Evolutionary conservation across 2,329 filamentous ascomycete genomes (phyloP).

Genomic region (Diaporthe longicolla): DNA sequence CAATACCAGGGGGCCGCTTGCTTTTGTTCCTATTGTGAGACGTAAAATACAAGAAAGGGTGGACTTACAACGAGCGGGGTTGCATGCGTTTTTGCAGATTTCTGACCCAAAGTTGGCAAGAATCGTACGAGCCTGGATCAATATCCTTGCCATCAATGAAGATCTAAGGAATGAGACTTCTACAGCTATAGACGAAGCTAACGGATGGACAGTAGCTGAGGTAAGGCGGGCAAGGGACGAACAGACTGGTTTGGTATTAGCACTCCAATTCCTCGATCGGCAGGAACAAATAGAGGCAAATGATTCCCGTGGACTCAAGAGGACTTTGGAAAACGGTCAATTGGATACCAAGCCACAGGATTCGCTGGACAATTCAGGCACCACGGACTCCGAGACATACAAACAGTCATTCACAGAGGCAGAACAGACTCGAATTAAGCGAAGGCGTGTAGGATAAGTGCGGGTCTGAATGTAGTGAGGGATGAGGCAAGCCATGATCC

Average conservation of each 20-base stretch:
- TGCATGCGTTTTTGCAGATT: neutral
- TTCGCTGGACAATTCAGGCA: neutral
- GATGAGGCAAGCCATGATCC: neutral
- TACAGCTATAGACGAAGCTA: neutral
- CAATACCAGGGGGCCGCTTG: neutral
- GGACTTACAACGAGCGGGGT: neutral
- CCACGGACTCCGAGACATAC: neutral
- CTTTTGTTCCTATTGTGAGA: constrained; percentile 1
- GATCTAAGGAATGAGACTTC: neutral
- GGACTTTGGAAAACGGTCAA: neutral
- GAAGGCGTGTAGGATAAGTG: neutral
- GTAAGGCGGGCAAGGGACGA: neutral
- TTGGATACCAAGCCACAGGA: neutral
- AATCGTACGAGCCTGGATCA: constrained; percentile 4
- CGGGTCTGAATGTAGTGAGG: neutral
- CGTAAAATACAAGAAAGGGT: neutral
- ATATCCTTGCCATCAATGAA: neutral
- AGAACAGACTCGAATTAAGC: neutral
- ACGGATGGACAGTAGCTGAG: neutral
- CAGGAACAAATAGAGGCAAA: constrained; percentile 9
- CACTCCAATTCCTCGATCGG: neutral
- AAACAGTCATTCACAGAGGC: neutral
- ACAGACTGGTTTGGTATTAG: neutral
- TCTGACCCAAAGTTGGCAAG: neutral
- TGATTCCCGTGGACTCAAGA: neutral